Conservation (phyloP, 1,139 yeast species). For the Pichia sp. region DNA sequence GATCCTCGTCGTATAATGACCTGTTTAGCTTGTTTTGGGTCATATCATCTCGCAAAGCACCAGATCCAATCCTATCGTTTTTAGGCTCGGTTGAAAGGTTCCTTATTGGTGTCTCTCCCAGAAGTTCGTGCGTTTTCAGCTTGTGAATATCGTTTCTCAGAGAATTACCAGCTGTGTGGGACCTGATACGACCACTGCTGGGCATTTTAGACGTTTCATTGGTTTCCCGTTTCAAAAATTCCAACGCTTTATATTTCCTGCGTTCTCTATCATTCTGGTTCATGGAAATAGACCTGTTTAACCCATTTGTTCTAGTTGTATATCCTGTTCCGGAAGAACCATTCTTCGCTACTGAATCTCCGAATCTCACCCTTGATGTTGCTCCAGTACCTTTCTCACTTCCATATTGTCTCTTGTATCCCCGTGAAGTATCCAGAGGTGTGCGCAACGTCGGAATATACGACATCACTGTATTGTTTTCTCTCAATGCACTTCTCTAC, state of each 20-base stretch:
- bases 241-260: slow-evolving; percentile 11
- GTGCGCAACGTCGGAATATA: too few relatives aligned
- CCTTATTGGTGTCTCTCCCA: slow-evolving; percentile 22
- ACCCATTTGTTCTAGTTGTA: slow-evolving; percentile 39
- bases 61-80: slow-evolving; percentile 5
- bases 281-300: slow-evolving; percentile 29
- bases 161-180: not conserved
- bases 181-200: too few relatives aligned
- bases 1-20: slow-evolving; percentile 13
- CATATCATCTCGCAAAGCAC: not conserved
- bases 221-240: slow-evolving; percentile 8
- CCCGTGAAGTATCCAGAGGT: too few relatives aligned
- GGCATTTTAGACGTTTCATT: not conserved
- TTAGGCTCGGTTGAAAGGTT: not conserved
- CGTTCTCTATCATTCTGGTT: slow-evolving; percentile 11
- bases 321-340: too few relatives aligned
- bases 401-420: too few relatives aligned
- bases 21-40: slow-evolving; percentile 2
- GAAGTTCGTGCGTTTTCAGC: slow-evolving; percentile 17
- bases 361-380: too few relatives aligned
- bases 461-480: too few relatives aligned
- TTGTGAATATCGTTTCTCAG: not conserved
- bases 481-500: too few relatives aligned
- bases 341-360: too few relatives aligned
- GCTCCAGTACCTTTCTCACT: too few relatives aligned